Conservation (phyloP, 2,329 filamentous ascomycete species). For the Neopestalotiopsis sp. region DNA sequence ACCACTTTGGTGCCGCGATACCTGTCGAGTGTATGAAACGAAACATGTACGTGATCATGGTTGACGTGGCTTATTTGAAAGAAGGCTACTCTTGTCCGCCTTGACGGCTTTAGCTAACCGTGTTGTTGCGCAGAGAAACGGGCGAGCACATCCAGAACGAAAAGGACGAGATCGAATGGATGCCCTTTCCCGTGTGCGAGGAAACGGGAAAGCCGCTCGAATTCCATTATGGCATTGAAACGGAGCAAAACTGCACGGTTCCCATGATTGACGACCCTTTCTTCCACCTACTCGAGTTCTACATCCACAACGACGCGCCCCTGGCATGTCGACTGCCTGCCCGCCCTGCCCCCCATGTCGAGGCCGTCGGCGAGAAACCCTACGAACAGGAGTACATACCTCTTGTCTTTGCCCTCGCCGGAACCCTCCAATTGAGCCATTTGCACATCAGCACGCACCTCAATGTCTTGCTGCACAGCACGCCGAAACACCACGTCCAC, state of each 20-base stretch:
- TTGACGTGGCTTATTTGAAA: neutral
- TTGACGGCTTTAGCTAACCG: neutral
- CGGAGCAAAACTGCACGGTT: constrained; percentile 84
- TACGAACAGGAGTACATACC: constrained; percentile 72
- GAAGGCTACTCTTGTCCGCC: neutral
- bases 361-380: constrained; percentile 57
- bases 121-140: constrained; percentile 66
- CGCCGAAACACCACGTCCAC: constrained; percentile 64
- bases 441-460: constrained; percentile 89
- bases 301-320: constrained; percentile 95
- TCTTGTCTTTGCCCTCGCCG: constrained; percentile 85
- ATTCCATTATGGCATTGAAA: constrained; percentile 83
- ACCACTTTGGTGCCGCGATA: constrained; percentile 70
- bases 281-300: constrained; percentile 94
- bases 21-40: constrained; percentile 76
- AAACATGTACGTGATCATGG: constrained; percentile 62
- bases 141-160: constrained; percentile 87
- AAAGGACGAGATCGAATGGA: constrained; percentile 85
- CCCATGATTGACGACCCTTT: constrained; percentile 77
- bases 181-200: constrained; percentile 88
- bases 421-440: constrained; percentile 86
- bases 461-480: constrained; percentile 83
- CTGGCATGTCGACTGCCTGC: constrained; percentile 88
- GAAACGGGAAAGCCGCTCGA: constrained; percentile 84
- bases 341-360: constrained; percentile 65